phyloP scores from a whole-genome alignment of 2,329 filamentous ascomycete species.

The Microdochium nivale region DNA sequence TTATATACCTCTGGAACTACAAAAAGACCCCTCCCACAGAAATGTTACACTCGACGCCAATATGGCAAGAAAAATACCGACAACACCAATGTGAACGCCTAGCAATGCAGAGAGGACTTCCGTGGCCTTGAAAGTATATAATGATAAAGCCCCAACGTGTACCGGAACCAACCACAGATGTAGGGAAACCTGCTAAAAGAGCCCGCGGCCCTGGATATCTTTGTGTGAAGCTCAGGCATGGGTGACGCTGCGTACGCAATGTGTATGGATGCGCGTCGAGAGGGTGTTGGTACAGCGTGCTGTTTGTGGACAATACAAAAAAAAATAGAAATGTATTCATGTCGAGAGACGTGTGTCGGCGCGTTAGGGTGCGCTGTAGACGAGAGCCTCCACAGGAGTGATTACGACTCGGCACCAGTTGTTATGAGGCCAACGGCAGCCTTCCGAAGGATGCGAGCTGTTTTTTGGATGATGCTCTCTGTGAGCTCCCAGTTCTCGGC shows the following conservation, averaged over 20 bases:
- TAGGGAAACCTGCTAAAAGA: neutral
- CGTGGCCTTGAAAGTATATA: neutral
- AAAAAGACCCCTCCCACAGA: too few relatives aligned
- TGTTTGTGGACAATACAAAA: neutral
- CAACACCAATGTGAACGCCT: neutral
- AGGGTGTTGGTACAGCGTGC: neutral
- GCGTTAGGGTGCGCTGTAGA: too few relatives aligned
- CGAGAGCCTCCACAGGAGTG: neutral
- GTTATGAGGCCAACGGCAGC: conserved; percentile 33
- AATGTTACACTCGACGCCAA: too few relatives aligned
- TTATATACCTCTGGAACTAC: too few relatives aligned
- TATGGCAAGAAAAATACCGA: too few relatives aligned
- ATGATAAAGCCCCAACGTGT: too few relatives aligned
- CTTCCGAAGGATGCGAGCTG: conserved; percentile 55
- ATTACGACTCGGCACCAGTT: neutral
- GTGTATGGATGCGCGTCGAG: too few relatives aligned
- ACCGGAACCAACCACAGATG: too few relatives aligned
- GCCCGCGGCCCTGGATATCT: too few relatives aligned
- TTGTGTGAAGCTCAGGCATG: too few relatives aligned
- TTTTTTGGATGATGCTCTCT: conserved; percentile 60
- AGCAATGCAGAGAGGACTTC: neutral
- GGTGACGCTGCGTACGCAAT: too few relatives aligned
- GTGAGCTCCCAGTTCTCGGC: conserved; percentile 62
- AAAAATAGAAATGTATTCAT: neutral
- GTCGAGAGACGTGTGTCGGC: too few relatives aligned